Conservation (phyloP, 495 filamentous ascomycete species). For the Aspergillus ellipticus region DNA sequence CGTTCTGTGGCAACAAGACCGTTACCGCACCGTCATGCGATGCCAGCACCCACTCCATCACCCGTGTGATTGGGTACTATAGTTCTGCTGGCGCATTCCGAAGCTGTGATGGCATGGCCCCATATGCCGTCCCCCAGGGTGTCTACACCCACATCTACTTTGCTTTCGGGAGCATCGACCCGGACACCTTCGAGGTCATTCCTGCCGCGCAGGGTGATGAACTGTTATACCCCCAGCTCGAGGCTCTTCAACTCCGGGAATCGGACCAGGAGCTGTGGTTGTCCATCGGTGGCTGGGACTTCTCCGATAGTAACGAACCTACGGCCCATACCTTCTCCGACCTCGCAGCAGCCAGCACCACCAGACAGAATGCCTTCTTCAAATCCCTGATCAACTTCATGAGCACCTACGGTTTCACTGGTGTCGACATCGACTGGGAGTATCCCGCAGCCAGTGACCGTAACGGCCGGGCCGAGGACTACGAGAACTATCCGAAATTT, state of each 20-base stretch:
- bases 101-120: neutral
- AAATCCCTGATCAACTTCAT: slow-evolving; percentile 36
- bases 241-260: slow-evolving; percentile 28
- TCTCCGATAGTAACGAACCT: slow-evolving; percentile 26
- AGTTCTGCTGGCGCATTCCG: neutral
- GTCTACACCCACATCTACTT: slow-evolving; percentile 3
- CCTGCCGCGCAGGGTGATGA: slow-evolving; percentile 15
- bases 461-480: slow-evolving; percentile 35
- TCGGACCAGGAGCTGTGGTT: slow-evolving; percentile 35
- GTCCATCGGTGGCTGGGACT: slow-evolving; percentile 42
- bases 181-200: slow-evolving; percentile 27
- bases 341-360: slow-evolving; percentile 22
- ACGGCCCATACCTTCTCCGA: slow-evolving; percentile 25
- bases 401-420: slow-evolving; percentile 47
- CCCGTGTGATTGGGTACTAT: slow-evolving; percentile 10
- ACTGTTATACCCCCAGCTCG: slow-evolving; percentile 27
- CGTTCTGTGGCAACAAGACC: slow-evolving; percentile 20
- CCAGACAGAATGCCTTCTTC: slow-evolving; percentile 42
- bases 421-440: slow-evolving; percentile 59
- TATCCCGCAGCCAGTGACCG: slow-evolving; percentile 43
- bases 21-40: slow-evolving; percentile 8
- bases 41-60: neutral
- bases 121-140: slow-evolving; percentile 2
- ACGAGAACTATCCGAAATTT: slow-evolving; percentile 37
- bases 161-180: slow-evolving; percentile 31